Percentiles rank a stretch among this genome's conserved stretches.
These are phyloP conservation scores for Galeopsis tetrahit DNA, from an alignment of 257 asterid genomes.

Conservation along the genomic window DNA sequence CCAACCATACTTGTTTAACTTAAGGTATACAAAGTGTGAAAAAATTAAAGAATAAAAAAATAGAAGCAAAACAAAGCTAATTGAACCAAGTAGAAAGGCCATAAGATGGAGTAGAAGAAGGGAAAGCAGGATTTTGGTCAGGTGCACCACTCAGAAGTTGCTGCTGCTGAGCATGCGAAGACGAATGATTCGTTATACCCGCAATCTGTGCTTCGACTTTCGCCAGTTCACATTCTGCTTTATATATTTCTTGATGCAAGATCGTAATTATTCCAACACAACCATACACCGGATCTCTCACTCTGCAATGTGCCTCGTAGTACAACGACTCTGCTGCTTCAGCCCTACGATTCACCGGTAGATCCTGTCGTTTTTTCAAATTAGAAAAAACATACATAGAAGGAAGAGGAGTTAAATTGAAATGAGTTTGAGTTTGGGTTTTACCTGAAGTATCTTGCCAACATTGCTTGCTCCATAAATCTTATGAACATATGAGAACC, in stretches of 20 bases:
- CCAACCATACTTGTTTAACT: no score
- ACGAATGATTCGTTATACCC: neutral
- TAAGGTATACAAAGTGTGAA: no score
- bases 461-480: constrained; percentile 80
- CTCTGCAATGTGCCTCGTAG: constrained; percentile 66
- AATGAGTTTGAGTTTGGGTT: neutral
- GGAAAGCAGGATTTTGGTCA: neutral
- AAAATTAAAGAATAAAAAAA: neutral
- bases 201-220: constrained; percentile 52
- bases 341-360: constrained; percentile 52
- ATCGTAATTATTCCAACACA: constrained; percentile 59
- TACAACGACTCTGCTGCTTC: constrained; percentile 62
- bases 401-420: no score
- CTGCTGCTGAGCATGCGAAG: neutral
- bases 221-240: constrained; percentile 51
- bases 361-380: constrained; percentile 42
- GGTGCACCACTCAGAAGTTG: neutral
- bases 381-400: neutral
- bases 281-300: constrained; percentile 66
- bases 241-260: constrained; percentile 51
- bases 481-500: constrained; percentile 65
- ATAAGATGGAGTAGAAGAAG: constrained; percentile 26
- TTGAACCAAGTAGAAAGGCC: constrained; percentile 35
- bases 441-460: constrained; percentile 61
- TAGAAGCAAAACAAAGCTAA: neutral